Evolutionary conservation across 805 yeast species (phyloP), one percentile per base, ranked within the genome.

Genomic region (Kodamaea kaohsiungensis): DNA sequence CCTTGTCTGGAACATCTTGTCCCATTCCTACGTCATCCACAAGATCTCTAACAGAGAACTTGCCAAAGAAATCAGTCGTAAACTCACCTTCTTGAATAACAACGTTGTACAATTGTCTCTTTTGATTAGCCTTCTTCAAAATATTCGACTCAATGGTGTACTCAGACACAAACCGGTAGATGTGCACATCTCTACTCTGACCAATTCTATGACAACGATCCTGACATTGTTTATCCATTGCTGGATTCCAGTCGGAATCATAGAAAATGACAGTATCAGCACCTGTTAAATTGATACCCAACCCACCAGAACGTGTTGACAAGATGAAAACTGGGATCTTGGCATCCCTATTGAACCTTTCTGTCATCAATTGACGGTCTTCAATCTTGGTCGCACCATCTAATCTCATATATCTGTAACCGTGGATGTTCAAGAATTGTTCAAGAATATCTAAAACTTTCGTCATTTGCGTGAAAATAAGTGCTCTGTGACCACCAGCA

Each of bases 201-300:
- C 99, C 99, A 68, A 95, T 95, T 77, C 99, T 87, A 69, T 95
- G 99, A 73, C 98, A 95, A 70, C 99, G 86, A 72, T 95, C 99
- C 71, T 95, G 99, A 73, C 99, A 95, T 72, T 95, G 99, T 66
- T 91, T 91, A 69, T 95, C 99, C 98, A 95, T 95, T 1, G 98
- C 96, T 1, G 99, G 99, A 67, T 95, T 95, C 99, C 99, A 93
- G 71, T 93, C 99, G 2, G 97, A 91, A 71, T 95, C 99, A 69
- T 96, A 95, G 72, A 95, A 96, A 7, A 95, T 91, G 45, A 95
- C 99, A 0, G 99, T 95, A 65, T 95, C 99, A 0, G 99, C 99
- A 66, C 98, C 99, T 0, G 99, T 95, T 59, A 95, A 75, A 65
- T 95, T 95, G 68, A 95, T 95, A 67, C 99, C 99, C 61, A 96